Evolutionary conservation across 371 early-diverging fungal species (phyloP).

Genomic region (Mortierella sp.): DNA sequence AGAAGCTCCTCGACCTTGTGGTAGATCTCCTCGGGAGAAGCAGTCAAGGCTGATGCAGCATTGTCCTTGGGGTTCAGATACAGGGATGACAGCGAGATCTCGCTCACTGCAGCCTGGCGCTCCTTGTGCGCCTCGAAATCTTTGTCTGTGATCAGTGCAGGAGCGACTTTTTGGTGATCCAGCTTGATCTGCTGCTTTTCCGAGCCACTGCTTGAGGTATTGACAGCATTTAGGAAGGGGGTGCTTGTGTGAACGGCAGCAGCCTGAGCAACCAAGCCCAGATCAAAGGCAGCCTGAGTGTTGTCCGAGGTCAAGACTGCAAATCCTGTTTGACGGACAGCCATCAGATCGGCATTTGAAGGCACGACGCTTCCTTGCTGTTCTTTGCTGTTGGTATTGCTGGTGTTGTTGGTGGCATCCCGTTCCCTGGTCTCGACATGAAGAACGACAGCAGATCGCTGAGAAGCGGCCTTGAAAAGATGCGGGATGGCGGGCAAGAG

Average conservation of each 20-base stretch:
- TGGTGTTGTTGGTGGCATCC: conserved; percentile 25
- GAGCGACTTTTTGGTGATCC: conserved; percentile 42
- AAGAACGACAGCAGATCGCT: conserved; percentile 63
- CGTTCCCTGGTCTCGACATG: conserved; percentile 61
- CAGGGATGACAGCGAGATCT: conserved; percentile 49
- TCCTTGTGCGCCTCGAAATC: conserved; percentile 50
- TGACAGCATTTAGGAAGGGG: conserved; percentile 71
- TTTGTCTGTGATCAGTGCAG: conserved; percentile 40
- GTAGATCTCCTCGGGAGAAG: conserved; percentile 41
- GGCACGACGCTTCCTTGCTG: conserved; percentile 20
- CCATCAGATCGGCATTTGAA: conserved; percentile 69
- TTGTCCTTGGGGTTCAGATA: conserved; percentile 45
- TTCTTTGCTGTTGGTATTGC: conserved; percentile 22
- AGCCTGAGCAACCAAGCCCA: conserved; percentile 71
- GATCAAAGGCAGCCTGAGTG: conserved; percentile 78
- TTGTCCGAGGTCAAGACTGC: conserved; percentile 75
- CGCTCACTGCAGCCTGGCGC: conserved; percentile 48
- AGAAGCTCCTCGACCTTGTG: conserved; percentile 48
- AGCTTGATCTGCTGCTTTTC: conserved; percentile 18
- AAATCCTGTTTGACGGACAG: conserved; percentile 82
- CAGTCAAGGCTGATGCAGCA: conserved; percentile 1
- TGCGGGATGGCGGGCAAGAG: conserved; percentile 74
- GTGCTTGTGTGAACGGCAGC: conserved; percentile 67
- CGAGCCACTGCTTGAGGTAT: conserved; percentile 47
- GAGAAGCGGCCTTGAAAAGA: conserved; percentile 66